These are phyloP conservation scores for Aspergillus jensenii DNA, from an alignment of 2,329 filamentous ascomycete genomes.

Conservation along the genomic window DNA sequence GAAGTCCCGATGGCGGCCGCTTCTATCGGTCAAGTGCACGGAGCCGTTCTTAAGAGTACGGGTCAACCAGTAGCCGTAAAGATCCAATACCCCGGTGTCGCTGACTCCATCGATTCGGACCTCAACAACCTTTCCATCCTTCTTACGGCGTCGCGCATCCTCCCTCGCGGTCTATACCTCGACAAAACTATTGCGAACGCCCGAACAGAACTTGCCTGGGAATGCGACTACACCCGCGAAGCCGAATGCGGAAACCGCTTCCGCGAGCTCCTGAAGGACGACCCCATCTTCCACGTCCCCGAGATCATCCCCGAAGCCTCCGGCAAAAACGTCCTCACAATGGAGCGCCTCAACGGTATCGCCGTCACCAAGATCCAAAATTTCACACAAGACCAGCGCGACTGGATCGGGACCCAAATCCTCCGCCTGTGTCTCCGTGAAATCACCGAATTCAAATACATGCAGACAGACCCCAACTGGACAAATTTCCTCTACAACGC, in stretches of 20 bases:
- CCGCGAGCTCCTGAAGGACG: constrained; percentile 70
- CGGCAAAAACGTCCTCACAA: constrained; percentile 84
- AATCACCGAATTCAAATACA: constrained; percentile 91
- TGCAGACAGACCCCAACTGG: constrained; percentile 99
- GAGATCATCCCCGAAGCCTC: constrained; percentile 75
- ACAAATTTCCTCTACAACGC: constrained; percentile 96
- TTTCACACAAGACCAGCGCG: constrained; percentile 78
- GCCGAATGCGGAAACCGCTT: constrained; percentile 78
- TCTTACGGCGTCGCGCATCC: constrained; percentile 81
- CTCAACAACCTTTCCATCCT: constrained; percentile 90
- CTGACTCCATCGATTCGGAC: constrained; percentile 93
- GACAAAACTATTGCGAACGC: constrained; percentile 98
- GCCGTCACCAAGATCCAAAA: constrained; percentile 77
- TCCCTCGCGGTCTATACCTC: constrained; percentile 89
- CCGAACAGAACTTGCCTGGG: constrained; percentile 87
- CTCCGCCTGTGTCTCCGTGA: constrained; percentile 88
- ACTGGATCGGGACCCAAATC: constrained; percentile 96
- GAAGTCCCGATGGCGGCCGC: constrained; percentile 92
- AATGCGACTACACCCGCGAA: constrained; percentile 93
- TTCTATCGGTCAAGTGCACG: constrained; percentile 95
- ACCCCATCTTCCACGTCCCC: constrained; percentile 78
- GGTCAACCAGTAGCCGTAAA: constrained; percentile 85
- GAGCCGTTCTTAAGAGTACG: constrained; percentile 73
- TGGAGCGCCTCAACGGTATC: constrained; percentile 84
- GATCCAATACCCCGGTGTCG: constrained; percentile 94